These are phyloP conservation scores for Diaporthe velutina DNA, from an alignment of 2,329 filamentous ascomycete species.

Conservation along the genomic window DNA sequence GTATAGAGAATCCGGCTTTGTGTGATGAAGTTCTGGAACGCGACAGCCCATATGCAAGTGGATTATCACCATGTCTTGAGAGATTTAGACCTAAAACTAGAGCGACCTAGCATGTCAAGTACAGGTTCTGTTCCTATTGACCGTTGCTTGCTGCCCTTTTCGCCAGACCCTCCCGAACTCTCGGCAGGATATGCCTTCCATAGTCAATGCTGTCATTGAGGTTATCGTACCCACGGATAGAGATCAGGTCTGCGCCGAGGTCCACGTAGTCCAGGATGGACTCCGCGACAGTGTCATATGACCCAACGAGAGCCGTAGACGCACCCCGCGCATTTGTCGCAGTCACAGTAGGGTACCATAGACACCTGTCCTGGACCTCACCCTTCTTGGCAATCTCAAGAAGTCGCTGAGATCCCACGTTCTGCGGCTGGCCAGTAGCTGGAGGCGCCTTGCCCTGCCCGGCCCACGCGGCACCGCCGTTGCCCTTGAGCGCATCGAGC, in stretches of 20 bases:
- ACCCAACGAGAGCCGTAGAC: slow-evolving; percentile 70
- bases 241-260: slow-evolving; percentile 68
- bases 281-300: slow-evolving; percentile 64
- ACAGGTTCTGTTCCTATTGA: not conserved
- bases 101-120: too few relatives aligned
- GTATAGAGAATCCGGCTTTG: not conserved
- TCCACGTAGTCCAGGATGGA: slow-evolving; percentile 70
- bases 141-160: slow-evolving; percentile 4
- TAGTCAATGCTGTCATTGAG: slow-evolving; percentile 72
- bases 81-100: not conserved
- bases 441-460: slow-evolving; percentile 49
- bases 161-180: slow-evolving; percentile 55
- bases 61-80: not conserved
- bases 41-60: not conserved
- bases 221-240: slow-evolving; percentile 73
- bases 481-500: slow-evolving; percentile 62
- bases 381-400: slow-evolving; percentile 68
- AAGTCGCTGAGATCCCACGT: slow-evolving; percentile 70
- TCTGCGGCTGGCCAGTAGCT: slow-evolving; percentile 60
- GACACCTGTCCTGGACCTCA: slow-evolving; percentile 70
- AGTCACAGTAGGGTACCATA: slow-evolving; percentile 75
- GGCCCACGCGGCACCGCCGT: slow-evolving; percentile 44
- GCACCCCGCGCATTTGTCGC: slow-evolving; percentile 71
- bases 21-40: not conserved
- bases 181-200: slow-evolving; percentile 66